Conservation (phyloP, 2,329 filamentous ascomycete species). For the Epichloe coenophiala region DNA sequence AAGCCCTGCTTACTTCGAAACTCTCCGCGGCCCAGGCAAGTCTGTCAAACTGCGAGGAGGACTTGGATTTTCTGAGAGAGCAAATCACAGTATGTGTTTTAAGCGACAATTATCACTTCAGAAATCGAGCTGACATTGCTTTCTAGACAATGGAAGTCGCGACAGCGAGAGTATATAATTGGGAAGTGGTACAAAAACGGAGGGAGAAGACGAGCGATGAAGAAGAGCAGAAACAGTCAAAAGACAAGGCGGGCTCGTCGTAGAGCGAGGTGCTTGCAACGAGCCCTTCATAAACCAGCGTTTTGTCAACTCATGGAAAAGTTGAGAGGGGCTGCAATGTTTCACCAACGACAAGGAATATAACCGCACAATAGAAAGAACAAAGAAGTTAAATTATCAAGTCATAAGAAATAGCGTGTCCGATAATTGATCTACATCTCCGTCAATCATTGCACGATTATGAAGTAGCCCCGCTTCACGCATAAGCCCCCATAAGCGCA, state of each 20-base stretch:
- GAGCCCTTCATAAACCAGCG: not conserved
- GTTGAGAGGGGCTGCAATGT: not conserved
- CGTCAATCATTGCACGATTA: not conserved
- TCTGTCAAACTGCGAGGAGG: conserved; percentile 83
- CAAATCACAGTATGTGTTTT: conserved; percentile 70
- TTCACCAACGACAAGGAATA: not conserved
- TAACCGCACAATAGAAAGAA: not conserved
- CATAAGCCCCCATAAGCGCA: conserved; percentile 2
- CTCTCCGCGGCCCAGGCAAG: no score
- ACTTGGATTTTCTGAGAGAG: conserved; percentile 86
- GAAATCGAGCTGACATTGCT: conserved; percentile 4
- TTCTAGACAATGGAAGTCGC: conserved; percentile 89
- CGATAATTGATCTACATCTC: not conserved
- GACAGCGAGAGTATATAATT: conserved; percentile 95
- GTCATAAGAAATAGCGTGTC: no score
- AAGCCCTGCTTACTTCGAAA: conserved; percentile 61
- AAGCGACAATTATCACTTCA: not conserved
- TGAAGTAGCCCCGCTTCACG: conserved; percentile 2
- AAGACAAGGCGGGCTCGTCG: conserved; percentile 16
- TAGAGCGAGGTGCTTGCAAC: not conserved
- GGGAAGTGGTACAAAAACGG: conserved; percentile 91
- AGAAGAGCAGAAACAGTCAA: conserved; percentile 23
- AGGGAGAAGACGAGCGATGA: conserved; percentile 69
- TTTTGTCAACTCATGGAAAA: not conserved
- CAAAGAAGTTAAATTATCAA: not conserved